Percentiles rank a stretch among this genome's conserved stretches.
Evolutionary conservation across 345 rosid species (phyloP).

Genomic region (Nasturtium officinale): DNA sequence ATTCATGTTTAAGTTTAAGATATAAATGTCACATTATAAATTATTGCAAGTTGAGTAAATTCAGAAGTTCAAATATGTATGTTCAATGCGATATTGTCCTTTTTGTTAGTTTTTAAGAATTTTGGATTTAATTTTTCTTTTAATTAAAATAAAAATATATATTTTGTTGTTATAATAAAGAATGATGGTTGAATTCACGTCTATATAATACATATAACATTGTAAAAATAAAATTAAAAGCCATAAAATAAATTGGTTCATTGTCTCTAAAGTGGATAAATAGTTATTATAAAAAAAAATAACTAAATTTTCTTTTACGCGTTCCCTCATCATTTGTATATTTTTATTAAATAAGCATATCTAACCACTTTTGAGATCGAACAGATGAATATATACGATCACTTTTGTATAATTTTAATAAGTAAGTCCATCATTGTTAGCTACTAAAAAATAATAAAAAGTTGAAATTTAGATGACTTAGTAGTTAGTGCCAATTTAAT

Average conservation of each 20-base stretch:
- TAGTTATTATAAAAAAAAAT: not conserved
- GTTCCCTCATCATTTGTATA: constrained; percentile 8
- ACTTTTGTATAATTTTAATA: not conserved
- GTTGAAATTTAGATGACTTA: constrained; percentile 29
- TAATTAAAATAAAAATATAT: not conserved
- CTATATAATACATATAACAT: not conserved
- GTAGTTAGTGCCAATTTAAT: constrained; percentile 5
- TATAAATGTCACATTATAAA: not conserved
- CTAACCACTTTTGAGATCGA: constrained; percentile 14
- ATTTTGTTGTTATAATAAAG: not conserved
- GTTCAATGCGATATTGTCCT: not conserved
- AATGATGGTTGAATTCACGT: not conserved
- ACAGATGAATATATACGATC: not conserved
- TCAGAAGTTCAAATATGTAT: not conserved
- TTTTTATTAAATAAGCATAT: not conserved
- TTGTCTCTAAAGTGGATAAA: not conserved
- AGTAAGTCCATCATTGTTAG: constrained; percentile 15
- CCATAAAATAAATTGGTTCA: not conserved
- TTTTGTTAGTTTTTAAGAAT: no score
- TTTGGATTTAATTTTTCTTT: not conserved
- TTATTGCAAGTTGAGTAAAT: not conserved
- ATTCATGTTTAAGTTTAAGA: not conserved
- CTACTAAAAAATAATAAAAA: constrained; percentile 17
- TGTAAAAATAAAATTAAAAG: not conserved
- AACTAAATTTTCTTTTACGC: not conserved